Evolutionary conservation across 352 stramenopile genomes (phyloP), one percentile per base, ranked within the genome.

Genomic region (Globisporangium radiosum): DNA sequence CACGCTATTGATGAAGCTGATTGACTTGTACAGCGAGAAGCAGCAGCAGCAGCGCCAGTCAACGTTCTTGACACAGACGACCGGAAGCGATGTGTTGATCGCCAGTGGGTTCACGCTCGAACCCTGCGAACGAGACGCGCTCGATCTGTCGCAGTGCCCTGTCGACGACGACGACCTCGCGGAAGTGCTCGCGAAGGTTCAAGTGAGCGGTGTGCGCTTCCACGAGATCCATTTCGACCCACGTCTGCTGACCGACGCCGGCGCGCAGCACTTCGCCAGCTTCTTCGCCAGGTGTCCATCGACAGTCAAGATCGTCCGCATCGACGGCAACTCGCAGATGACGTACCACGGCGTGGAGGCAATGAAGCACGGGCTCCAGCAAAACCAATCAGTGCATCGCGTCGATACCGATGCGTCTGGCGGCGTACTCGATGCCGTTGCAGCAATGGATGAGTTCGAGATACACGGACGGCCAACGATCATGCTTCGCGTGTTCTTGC

Each of bases 1-100:
- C 0, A 75, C 68, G 45, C 65, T 87, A 9, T 45, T 87, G 14
- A 51, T 81, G 33, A 78, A 78, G 50, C 39, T 82, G 13, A 60
- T 87, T 9, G 72, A 83, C 33, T 11, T 75, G 36, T 67, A 81
- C 39, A 52, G 55, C 1, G 69, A 72, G 9, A 72, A 68, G 37
- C 64, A 71, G 33, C 61, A 66, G 10, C 47, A 68, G n/a, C 63
- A 58, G 4, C 66, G 58, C 11, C 69, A 72, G 58, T 68, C 60
- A 11, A 85, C 75, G 7, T 87, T 87, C 55, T 44, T 85, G 5
- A 87, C 75, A 2, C 72, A 87, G 52, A 50, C 64, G n/a, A 19
- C 56, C 1, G 49, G 64, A 19, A 84, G 73, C 47, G 74, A 87
- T 54, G 43, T 83, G 13, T 59, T 81, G 17, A 72, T 78, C 51